Evolutionary conservation across 228 moss, liverwort and hornwort species (phyloP), one percentile per base, ranked within the genome.

Genomic region (Sphagnum fallax): DNA sequence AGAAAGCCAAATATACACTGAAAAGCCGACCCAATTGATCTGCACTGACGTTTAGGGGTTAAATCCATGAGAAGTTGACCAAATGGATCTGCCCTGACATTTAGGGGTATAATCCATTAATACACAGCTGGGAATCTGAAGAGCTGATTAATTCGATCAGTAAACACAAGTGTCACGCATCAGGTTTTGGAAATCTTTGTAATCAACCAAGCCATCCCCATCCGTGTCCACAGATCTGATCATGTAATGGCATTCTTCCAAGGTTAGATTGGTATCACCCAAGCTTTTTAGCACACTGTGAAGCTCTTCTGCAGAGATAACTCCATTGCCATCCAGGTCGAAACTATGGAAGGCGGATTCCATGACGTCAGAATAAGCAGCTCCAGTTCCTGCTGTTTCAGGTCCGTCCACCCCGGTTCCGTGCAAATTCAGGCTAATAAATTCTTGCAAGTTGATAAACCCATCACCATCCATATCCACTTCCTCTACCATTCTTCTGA

Each of bases 401-500:
- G n/a, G 51, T 53, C 9, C 66, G 8, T 16, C 32, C 32, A 32
- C 32, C 32, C 32, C 32, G 32, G 2, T 32, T 32, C 32, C 32
- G 32, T 32, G 32, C 32, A 61, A 59, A 11, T 69, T 77, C 6
- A 74, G 65, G 12, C 53, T 6, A 7, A 75, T 50, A 15, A 82
- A 82, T 51, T 82, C 82, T 4, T 70, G 6, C 58, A 75, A 58
- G 52, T 82, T 70, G 48, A 82, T 70, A 47, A 72, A 47, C 4
- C 78, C 82, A 70, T 82, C 75, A 12, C 78, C 82, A 59, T 82
- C 72, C 4, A 8, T 51, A 72, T 78, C 82, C 50, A 75, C 75
- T 16, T 68, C 75, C 52, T 62, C 32, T 8, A 82, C 49, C 78
- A 82, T 75, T 52, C 11, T 61, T 6, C 51, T 9, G 8, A 82